phyloP scores from a whole-genome alignment of 371 early-diverging fungal genomes.

The Nematocida parisii region DNA sequence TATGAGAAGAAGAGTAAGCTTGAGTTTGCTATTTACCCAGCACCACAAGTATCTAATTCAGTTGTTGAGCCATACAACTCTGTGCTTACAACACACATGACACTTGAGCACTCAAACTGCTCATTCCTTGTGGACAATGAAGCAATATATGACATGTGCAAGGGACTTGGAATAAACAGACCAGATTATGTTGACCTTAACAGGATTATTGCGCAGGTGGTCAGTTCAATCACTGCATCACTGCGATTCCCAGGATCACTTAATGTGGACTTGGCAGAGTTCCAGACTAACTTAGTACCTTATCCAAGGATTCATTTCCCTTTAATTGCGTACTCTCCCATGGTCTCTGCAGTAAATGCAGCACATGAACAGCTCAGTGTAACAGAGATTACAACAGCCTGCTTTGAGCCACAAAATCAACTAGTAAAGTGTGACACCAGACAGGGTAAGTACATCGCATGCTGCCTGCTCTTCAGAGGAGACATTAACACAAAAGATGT shows the following conservation, averaged over 20 bases:
- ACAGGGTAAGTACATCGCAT: conserved; percentile 88
- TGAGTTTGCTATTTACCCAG: conserved; percentile 96
- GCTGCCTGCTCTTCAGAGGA: conserved; percentile 86
- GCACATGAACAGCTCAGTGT: conserved; percentile 84
- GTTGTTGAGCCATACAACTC: conserved; percentile 91
- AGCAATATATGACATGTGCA: conserved; percentile 88
- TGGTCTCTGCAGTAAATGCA: conserved; percentile 81
- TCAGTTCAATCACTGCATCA: conserved; percentile 92
- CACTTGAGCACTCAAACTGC: conserved; percentile 93
- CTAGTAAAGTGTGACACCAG: conserved; percentile 83
- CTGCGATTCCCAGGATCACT: conserved; percentile 91
- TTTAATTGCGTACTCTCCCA: conserved; percentile 84
- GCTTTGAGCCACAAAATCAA: conserved; percentile 87
- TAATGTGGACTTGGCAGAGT: conserved; percentile 89
- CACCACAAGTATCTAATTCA: conserved; percentile 90
- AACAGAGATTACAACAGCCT: conserved; percentile 81
- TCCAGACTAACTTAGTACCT: conserved; percentile 92
- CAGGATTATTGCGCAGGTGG: conserved; percentile 95
- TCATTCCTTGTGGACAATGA: conserved; percentile 98
- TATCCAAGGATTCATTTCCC: conserved; percentile 90
- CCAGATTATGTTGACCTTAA: conserved; percentile 95
- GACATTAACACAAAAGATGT: conserved; percentile 79
- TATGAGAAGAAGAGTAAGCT: conserved; percentile 96
- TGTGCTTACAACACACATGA: conserved; percentile 88
- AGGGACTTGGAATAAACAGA: conserved; percentile 90